Percentiles rank a stretch among this genome's conserved stretches.
Conservation (phyloP, 495 filamentous ascomycete species). For the Saxophila tyrrhenica region DNA sequence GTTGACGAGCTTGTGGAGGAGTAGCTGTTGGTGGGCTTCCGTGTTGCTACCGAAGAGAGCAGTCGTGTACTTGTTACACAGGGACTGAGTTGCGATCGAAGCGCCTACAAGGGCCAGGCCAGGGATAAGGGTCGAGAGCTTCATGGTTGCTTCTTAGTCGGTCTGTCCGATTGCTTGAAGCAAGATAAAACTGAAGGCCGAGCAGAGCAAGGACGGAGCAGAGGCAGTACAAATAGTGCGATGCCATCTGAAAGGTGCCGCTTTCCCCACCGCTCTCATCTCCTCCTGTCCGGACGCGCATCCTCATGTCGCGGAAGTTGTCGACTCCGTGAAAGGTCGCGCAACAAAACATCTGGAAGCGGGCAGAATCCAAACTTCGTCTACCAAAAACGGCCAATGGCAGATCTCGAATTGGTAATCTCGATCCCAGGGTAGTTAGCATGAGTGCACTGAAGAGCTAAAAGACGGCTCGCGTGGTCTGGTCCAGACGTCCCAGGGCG, state of each 20-base stretch:
- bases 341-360: neutral
- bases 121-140: neutral
- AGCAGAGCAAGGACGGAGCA: too few relatives aligned
- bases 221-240: too few relatives aligned
- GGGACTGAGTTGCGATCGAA: conserved; percentile 22
- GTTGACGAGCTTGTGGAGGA: conserved; percentile 43
- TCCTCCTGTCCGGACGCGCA: neutral
- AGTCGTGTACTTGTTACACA: conserved; percentile 46
- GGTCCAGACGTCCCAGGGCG: too few relatives aligned
- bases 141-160: neutral
- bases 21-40: conserved; percentile 38
- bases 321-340: neutral
- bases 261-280: too few relatives aligned
- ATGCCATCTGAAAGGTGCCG: too few relatives aligned
- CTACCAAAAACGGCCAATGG: neutral
- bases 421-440: neutral
- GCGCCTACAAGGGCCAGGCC: neutral
- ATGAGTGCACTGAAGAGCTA: neutral
- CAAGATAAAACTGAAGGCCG: too few relatives aligned
- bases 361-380: neutral
- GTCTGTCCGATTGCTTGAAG: too few relatives aligned
- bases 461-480: neutral
- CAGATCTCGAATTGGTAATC: neutral
- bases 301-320: neutral
- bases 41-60: conserved; percentile 42